Conservation (phyloP, 495 filamentous ascomycete genomes). For the Penicillium crystallinum region DNA sequence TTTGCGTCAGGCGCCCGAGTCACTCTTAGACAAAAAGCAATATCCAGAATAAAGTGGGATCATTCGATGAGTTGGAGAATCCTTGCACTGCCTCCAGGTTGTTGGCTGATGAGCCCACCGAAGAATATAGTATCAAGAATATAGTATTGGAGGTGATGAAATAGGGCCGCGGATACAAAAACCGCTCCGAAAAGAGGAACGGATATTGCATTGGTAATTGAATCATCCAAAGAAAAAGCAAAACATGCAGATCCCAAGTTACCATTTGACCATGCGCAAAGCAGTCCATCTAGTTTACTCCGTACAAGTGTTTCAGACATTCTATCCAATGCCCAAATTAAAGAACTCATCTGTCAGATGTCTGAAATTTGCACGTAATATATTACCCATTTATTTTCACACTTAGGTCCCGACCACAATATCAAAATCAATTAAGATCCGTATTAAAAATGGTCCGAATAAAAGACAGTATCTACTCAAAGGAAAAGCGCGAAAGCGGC, state of each 20-base stretch:
- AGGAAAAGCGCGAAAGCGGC: neutral
- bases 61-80: neutral
- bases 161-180: neutral
- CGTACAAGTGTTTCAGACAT: too few species aligned
- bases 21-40: slow-evolving; percentile 6
- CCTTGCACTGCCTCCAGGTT: neutral
- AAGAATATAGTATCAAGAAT: neutral
- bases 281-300: too few species aligned
- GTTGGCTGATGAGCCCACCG: neutral
- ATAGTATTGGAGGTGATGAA: neutral
- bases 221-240: slow-evolving; percentile 8
- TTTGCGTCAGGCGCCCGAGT: slow-evolving; percentile 9
- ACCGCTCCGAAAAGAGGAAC: slow-evolving; percentile 17
- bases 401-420: neutral
- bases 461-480: neutral
- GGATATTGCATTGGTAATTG: slow-evolving; percentile 23
- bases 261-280: too few species aligned
- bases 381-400: neutral
- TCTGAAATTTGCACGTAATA: too few species aligned
- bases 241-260: too few species aligned
- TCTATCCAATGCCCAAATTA: too few species aligned
- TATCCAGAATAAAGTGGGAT: neutral
- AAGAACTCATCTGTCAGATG: too few species aligned
- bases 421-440: neutral
- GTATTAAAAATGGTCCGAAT: neutral